These are phyloP conservation scores for Yarrowia osloensis DNA, from an alignment of 805 yeast species.

Conservation along the genomic window DNA sequence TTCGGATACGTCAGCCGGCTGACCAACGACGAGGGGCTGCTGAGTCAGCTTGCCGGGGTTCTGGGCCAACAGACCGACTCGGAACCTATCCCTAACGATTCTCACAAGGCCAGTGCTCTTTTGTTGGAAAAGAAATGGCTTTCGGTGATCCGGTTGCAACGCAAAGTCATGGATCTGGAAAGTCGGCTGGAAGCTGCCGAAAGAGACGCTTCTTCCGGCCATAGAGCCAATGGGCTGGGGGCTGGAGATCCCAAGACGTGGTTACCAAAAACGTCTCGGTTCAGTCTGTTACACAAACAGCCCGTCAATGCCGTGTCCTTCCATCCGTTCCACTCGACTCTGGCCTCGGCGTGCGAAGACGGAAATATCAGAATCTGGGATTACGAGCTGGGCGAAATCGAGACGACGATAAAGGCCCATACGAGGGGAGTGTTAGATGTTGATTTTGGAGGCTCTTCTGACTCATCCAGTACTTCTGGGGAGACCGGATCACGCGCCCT, in stretches of 20 bases:
- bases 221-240: neutral
- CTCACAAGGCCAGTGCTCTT: slow-evolving; percentile 38
- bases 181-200: slow-evolving; percentile 52
- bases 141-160: slow-evolving; percentile 77
- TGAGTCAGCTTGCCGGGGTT: slow-evolving; percentile 29
- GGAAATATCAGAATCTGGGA: slow-evolving; percentile 79
- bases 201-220: slow-evolving; percentile 37
- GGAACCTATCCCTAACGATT: slow-evolving; percentile 24
- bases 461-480: no score
- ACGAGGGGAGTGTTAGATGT: slow-evolving; percentile 65
- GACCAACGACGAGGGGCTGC: neutral
- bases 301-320: slow-evolving; percentile 64
- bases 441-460: slow-evolving; percentile 54
- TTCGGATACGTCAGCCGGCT: slow-evolving; percentile 42
- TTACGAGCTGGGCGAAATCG: slow-evolving; percentile 61
- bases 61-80: neutral
- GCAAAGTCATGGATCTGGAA: slow-evolving; percentile 68
- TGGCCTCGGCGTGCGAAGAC: slow-evolving; percentile 68
- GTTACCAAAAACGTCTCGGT: slow-evolving; percentile 58
- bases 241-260: slow-evolving; percentile 49
- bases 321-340: slow-evolving; percentile 71
- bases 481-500: no score
- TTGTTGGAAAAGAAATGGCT: slow-evolving; percentile 81
- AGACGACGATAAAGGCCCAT: slow-evolving; percentile 70
- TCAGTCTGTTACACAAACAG: slow-evolving; percentile 56